Base-by-base conservation (phyloP, 306 rosid species). In the Cicer cuneatum region DNA sequence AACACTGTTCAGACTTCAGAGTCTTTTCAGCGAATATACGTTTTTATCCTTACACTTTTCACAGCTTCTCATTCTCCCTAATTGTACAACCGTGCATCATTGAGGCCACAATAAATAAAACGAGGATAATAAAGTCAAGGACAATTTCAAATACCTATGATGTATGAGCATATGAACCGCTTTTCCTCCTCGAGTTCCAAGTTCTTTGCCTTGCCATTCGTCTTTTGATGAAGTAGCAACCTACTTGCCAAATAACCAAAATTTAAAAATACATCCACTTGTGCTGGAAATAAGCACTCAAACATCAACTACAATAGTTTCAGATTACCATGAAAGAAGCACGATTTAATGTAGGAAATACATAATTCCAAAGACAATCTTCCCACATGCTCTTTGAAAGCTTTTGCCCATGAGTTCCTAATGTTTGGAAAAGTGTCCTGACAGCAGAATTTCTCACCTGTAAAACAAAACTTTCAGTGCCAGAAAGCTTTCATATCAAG, bases 131-230 rank as follows among this genome's bases (percentile, higher is more conserved):
- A 74, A 12, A 54, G 29, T 56, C 4, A 19, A 64, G 7, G 54
- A 49, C 57, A 80, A 83, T 54, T 46, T 79, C 42, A 71, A 58
- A 74, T 84, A 93, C 98, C 97, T 91, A 78, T 93, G 98, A 88
- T 93, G 98, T 84, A 93, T 88, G 83, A 93, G 97, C 98, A 93
- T 93, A 83, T 91, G 98, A 81, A 93, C 90, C 29, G 98, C 94
- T 86, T 93, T 93, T 80, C 98, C 97, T 66, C 91, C 97, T n/a
- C 89, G 90, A 84, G 97, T 93, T 80, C 98, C 98, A 71, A 93
- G 92, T 85, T 93, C 97, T 91, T 91, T 93, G 66, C 98, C 98
- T 45, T 88, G 97, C 93, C 94, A 87, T 88, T 93, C 97, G 78
- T 91, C 97, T 83, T 93, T 93, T 14, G 98, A 93, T 69, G 98